Percentiles rank a stretch among this genome's conserved stretches.
Conservation (phyloP, 2,329 filamentous ascomycete species). For the Exserohilum rostratum region DNA sequence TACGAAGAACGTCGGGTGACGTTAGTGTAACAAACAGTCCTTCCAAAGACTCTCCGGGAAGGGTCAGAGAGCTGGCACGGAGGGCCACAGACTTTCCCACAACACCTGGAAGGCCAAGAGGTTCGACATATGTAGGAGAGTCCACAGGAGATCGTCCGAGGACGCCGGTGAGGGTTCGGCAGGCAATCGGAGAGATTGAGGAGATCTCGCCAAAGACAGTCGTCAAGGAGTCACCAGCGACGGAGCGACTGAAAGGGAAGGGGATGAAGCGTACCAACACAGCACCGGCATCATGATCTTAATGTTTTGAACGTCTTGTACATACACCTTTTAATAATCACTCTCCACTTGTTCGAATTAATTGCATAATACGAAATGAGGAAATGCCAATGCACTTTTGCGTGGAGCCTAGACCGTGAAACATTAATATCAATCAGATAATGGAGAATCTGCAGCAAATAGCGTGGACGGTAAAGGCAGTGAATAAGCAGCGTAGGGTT, state of each 20-base stretch:
- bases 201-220: slow-evolving; percentile 7
- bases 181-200: slow-evolving; percentile 8
- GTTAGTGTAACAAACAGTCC: slow-evolving; percentile 3
- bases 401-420: no score
- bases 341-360: slow-evolving; percentile 11
- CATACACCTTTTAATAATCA: slow-evolving; percentile 15
- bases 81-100: slow-evolving; percentile 10
- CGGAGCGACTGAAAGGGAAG: slow-evolving; percentile 15
- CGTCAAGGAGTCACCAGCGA: slow-evolving; percentile 10
- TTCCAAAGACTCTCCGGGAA: slow-evolving; percentile 10
- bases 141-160: background rate
- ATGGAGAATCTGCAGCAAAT: slow-evolving; percentile 28
- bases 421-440: slow-evolving; percentile 24
- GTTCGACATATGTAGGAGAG: slow-evolving; percentile 3
- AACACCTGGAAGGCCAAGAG: slow-evolving; percentile 5
- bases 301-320: slow-evolving; percentile 5
- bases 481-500: slow-evolving; percentile 34
- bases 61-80: slow-evolving; percentile 8
- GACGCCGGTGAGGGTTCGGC: slow-evolving; percentile 6
- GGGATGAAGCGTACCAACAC: slow-evolving; percentile 16
- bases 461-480: slow-evolving; percentile 16
- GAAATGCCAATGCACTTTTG: no score
- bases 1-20: slow-evolving; percentile 19
- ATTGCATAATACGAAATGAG: background rate
- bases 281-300: slow-evolving; percentile 5